These are phyloP conservation scores for Stenocarpella maydis DNA, from an alignment of 2,329 filamentous ascomycete species.

Conservation along the genomic window DNA sequence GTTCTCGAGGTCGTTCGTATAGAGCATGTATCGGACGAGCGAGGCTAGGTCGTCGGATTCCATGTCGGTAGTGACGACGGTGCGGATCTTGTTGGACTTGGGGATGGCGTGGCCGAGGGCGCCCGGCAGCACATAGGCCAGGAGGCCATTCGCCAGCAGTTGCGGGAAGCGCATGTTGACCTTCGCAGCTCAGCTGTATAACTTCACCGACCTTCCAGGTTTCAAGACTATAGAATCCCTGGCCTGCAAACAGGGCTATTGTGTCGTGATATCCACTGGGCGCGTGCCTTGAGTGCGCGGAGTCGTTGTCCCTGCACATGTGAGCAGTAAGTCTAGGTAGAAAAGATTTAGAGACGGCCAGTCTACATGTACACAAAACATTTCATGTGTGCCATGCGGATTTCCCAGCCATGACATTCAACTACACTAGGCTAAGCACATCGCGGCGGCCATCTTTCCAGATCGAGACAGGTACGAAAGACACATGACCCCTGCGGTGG, in stretches of 20 bases:
- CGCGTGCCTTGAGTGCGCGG: neutral
- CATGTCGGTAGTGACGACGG: slow-evolving; percentile 22
- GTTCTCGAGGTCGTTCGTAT: slow-evolving; percentile 39
- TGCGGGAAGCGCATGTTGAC: slow-evolving; percentile 1
- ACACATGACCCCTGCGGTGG: neutral
- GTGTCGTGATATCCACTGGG: neutral
- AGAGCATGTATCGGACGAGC: slow-evolving; percentile 37
- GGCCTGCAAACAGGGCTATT: neutral
- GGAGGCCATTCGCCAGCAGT: neutral
- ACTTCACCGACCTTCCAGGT: neutral
- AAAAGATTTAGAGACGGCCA: neutral
- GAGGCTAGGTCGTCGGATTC: slow-evolving; percentile 21
- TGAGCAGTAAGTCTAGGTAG: neutral
- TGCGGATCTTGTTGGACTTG: slow-evolving; percentile 2
- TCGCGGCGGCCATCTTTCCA: neutral
- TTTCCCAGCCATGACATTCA: slow-evolving; percentile 8
- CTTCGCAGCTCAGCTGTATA: neutral
- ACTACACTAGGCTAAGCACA: neutral
- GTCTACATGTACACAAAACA: neutral
- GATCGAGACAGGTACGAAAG: neutral
- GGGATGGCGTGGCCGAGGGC: slow-evolving; percentile 6
- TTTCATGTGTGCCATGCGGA: neutral
- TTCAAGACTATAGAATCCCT: neutral
- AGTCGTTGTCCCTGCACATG: neutral
- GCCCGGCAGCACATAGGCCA: neutral